These are phyloP conservation scores for Botryotinia calthae DNA, from an alignment of 2,329 filamentous ascomycete genomes.

Conservation along the genomic window DNA sequence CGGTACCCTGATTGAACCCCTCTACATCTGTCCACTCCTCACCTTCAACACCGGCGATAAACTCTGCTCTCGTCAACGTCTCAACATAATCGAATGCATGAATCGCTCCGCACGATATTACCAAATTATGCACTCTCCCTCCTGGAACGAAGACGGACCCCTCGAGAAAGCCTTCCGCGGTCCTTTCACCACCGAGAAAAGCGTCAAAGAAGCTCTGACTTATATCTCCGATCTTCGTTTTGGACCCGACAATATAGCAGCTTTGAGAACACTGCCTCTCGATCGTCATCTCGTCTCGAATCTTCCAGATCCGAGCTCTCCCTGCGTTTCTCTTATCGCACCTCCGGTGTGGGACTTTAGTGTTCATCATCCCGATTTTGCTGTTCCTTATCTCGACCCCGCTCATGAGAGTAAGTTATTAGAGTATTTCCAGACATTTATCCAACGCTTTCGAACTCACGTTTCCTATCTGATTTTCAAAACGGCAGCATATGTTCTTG, in stretches of 20 bases:
- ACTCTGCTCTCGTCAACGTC: not conserved
- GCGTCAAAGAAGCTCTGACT: not conserved
- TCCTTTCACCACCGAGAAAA: not conserved
- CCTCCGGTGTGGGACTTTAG: not conserved
- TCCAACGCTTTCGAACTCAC: not conserved
- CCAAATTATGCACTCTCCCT: not conserved
- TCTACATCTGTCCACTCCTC: not conserved
- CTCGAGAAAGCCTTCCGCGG: not conserved
- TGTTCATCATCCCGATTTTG: not conserved
- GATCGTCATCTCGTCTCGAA: not conserved
- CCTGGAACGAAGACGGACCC: not conserved
- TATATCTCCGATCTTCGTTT: not conserved
- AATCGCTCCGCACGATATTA: not conserved
- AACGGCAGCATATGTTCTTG: not conserved
- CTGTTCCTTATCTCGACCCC: not conserved
- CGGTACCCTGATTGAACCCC: not conserved
- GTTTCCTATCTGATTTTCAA: not conserved
- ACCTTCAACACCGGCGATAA: not conserved
- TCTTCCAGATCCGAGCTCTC: not conserved
- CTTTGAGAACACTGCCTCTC: not conserved
- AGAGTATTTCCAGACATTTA: not conserved
- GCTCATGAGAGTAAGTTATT: not conserved
- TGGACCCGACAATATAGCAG: not conserved
- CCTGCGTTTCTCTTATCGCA: not conserved
- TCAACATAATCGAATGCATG: slow-evolving; percentile 1